Evolutionary conservation across 2,329 filamentous ascomycete species (phyloP).

Genomic region (Fusarium brachygibbosum): DNA sequence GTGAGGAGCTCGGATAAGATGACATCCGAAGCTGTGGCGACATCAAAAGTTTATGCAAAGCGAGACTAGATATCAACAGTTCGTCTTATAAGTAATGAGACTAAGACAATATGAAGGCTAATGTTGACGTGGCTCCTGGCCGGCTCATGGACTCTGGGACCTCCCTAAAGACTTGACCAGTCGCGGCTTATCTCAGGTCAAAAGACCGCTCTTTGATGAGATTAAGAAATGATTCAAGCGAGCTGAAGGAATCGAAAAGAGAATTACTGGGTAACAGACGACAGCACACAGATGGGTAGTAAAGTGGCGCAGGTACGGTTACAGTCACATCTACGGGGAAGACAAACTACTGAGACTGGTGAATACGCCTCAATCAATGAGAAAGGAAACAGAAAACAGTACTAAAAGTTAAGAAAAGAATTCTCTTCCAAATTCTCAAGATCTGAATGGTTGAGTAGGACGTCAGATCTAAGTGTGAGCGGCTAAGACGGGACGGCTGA

Average conservation of each 20-base stretch:
- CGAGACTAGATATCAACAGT: not conserved
- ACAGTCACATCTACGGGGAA: not conserved
- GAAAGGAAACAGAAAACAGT: accelerated
- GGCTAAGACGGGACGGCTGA: constrained; percentile 4
- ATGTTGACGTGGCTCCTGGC: not conserved
- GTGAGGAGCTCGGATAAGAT: not conserved
- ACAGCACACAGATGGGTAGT: not conserved
- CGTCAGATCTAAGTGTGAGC: constrained; percentile 2
- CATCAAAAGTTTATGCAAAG: not conserved
- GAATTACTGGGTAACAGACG: too few relatives aligned
- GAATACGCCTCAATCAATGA: too few relatives aligned
- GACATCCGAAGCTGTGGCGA: not conserved
- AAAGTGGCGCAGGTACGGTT: not conserved
- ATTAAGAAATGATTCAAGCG: too few relatives aligned
- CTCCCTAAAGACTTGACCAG: too few relatives aligned
- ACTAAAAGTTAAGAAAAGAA: too few relatives aligned
- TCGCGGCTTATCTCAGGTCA: not conserved
- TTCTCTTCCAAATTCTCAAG: not conserved
- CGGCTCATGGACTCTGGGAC: not conserved
- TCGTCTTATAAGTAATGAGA: not conserved
- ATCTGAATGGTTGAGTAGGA: not conserved
- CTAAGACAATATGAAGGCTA: too few relatives aligned
- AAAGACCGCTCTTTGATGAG: not conserved
- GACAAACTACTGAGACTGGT: not conserved
- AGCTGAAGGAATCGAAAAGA: too few relatives aligned